These are phyloP conservation scores for Diaporthe sp. DNA, from an alignment of 2,329 filamentous ascomycete genomes.

Conservation along the genomic window DNA sequence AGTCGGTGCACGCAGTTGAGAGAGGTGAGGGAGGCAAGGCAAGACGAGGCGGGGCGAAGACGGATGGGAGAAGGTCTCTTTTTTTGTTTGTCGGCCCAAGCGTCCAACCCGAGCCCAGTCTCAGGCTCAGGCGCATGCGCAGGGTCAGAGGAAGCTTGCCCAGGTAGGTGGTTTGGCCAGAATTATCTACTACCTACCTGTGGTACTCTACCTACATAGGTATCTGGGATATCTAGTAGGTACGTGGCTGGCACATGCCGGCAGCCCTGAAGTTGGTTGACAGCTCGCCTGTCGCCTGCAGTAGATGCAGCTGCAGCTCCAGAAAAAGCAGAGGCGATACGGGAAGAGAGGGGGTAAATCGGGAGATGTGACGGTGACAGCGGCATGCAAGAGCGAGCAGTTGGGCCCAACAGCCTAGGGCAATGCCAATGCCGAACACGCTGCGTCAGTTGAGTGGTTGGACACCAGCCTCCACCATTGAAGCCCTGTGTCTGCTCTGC, in stretches of 20 bases:
- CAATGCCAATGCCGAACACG: background rate
- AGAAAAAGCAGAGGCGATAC: slow-evolving; percentile 21
- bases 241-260: slow-evolving; percentile 32
- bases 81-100: slow-evolving; percentile 29
- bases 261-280: slow-evolving; percentile 31
- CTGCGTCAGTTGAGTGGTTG: slow-evolving; percentile 12
- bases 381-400: background rate
- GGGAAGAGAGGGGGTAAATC: background rate
- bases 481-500: background rate
- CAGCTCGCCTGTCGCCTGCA: slow-evolving; percentile 30
- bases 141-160: background rate
- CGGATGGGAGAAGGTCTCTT: background rate
- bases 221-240: background rate
- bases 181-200: background rate
- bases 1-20: background rate
- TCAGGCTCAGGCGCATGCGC: background rate
- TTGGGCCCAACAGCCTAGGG: slow-evolving; percentile 1
- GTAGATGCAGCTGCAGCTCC: slow-evolving; percentile 21
- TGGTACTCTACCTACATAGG: background rate
- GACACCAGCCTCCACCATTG: slow-evolving; percentile 15
- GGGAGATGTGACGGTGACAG: background rate
- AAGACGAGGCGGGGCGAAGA: background rate
- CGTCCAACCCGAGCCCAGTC: background rate
- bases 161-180: background rate
- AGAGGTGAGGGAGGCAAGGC: background rate